Evolutionary conservation across 164 flowering plant species (phyloP).

Genomic region (Vitis vinifera): DNA sequence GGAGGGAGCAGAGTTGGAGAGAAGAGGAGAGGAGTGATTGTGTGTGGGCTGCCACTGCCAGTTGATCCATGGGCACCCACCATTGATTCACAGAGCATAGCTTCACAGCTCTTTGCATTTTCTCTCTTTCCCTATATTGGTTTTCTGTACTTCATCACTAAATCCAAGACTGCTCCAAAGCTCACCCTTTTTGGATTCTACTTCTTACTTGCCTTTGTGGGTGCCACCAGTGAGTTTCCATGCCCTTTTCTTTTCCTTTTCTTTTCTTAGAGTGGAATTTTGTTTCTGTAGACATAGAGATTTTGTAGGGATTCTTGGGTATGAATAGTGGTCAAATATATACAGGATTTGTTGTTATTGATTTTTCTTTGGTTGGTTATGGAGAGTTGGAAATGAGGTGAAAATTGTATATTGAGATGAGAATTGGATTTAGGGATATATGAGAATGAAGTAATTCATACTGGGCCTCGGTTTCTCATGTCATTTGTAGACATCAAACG

Average conservation of each 20-base stretch:
- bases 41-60: constrained; percentile 51
- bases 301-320: no score
- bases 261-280: constrained; percentile 1
- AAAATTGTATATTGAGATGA: background rate
- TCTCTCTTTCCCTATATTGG: constrained; percentile 89
- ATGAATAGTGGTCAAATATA: no score
- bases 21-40: constrained; percentile 19
- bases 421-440: no score
- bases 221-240: constrained; percentile 85
- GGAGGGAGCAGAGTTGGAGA: constrained; percentile 8
- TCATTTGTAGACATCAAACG: no score
- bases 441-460: background rate
- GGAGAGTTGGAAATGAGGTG: background rate
- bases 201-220: constrained; percentile 93
- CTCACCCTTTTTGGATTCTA: constrained; percentile 97
- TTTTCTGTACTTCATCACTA: constrained; percentile 91
- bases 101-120: constrained; percentile 83
- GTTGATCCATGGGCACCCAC: constrained; percentile 97
- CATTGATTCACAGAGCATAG: constrained; percentile 86
- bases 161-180: constrained; percentile 81
- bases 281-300: background rate
- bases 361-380: background rate
- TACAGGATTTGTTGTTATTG: background rate
- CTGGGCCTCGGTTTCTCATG: no score
- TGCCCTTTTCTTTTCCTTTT: background rate